A percentile compares a stretch with the other conserved stretches of the same genome.
Evolutionary conservation across 805 yeast genomes (phyloP).

Genomic region (Candida lessepsii): DNA sequence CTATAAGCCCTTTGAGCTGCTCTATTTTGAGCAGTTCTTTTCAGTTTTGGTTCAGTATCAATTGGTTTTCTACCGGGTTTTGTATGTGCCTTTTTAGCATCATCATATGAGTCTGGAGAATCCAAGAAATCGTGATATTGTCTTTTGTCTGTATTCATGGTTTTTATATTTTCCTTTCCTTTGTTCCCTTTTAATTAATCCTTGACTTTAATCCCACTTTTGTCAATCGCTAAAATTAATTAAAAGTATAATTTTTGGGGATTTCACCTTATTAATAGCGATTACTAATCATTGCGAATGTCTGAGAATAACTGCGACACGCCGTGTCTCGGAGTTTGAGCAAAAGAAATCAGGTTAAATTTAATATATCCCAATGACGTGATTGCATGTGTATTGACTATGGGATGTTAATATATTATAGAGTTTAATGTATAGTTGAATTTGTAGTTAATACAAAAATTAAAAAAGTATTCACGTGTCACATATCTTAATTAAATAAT

Average conservation of each 20-base stretch:
- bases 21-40: slow-evolving; percentile 93
- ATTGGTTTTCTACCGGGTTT: slow-evolving; percentile 85
- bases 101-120: slow-evolving; percentile 17
- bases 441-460: no score
- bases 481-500: no score
- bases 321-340: slow-evolving; percentile 3
- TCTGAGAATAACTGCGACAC: slow-evolving; percentile 1
- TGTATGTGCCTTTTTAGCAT: slow-evolving; percentile 37
- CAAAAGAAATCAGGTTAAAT: no score
- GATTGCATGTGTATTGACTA: no score
- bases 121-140: slow-evolving; percentile 12
- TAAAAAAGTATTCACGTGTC: no score
- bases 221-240: background rate
- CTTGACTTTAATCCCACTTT: background rate
- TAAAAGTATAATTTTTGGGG: background rate
- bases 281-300: slow-evolving; percentile 7
- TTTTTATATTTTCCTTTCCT: background rate
- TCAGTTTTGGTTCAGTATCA: slow-evolving; percentile 76
- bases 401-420: no score
- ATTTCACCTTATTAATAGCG: background rate
- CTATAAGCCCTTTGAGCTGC: slow-evolving; percentile 98
- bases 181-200: background rate
- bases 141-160: slow-evolving; percentile 16
- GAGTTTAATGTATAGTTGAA: no score
- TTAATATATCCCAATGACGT: no score